These are phyloP conservation scores for Quercus glauca DNA, from an alignment of 306 rosid species.

Conservation along the genomic window DNA sequence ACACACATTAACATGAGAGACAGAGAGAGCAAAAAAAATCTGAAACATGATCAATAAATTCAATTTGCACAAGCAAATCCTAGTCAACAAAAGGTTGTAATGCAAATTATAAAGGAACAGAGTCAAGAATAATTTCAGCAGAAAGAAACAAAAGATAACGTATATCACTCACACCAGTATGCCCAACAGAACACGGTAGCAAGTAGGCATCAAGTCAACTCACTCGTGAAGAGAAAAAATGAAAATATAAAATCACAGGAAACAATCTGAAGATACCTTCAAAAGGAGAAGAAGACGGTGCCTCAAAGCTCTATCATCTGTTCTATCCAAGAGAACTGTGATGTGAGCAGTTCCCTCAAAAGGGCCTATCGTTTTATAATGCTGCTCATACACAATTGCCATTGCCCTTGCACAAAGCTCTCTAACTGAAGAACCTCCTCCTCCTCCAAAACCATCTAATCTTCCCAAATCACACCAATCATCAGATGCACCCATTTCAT, in stretches of 20 bases:
- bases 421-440: slow-evolving; percentile 95
- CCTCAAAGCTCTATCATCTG: slow-evolving; percentile 97
- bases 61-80: too few species aligned
- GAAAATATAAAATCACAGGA: neutral
- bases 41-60: too few species aligned
- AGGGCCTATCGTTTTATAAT: slow-evolving; percentile 77
- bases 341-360: slow-evolving; percentile 95
- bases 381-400: slow-evolving; percentile 97
- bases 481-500: slow-evolving; percentile 98
- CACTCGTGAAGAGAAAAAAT: neutral
- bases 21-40: too few species aligned
- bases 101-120: neutral
- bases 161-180: neutral
- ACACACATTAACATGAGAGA: neutral
- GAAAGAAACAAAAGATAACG: neutral
- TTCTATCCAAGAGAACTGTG: slow-evolving; percentile 96
- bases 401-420: slow-evolving; percentile 99
- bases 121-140: neutral
- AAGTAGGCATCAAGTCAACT: neutral
- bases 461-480: slow-evolving; percentile 99
- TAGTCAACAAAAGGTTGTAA: neutral
- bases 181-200: neutral
- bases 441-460: slow-evolving; percentile 99
- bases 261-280: slow-evolving; percentile 53
- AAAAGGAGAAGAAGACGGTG: slow-evolving; percentile 95